Base-by-base conservation (phyloP, 1,284 basidiomycete species). In the Pascua guehoae region DNA sequence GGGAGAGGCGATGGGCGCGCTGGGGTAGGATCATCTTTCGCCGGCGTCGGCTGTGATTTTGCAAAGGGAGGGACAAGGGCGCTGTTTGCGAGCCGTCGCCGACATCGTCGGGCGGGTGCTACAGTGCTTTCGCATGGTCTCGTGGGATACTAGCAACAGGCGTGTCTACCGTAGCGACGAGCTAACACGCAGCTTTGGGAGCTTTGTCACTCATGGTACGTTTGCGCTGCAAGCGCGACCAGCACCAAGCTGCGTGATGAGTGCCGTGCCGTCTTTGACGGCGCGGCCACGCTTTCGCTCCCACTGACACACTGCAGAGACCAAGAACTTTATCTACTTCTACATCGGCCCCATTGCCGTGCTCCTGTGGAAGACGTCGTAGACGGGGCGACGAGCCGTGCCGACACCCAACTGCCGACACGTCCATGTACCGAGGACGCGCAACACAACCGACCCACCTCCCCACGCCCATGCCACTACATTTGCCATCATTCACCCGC, bases 311-410 rank as follows among this genome's bases (percentile, higher is more conserved):
- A 53, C 24, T n/a, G 24, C 79, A 94, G 91, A 95, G 84, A 92
- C 91, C 64, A 93, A 92, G 77, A 88, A 95, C 76, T 96, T 96
- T 80, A 92, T 96, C 80, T 96, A 95, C 83, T 94, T 94, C 80
- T 94, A 94, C 81, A 83, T 94, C 72, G 90, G 89, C 56, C 81
- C 85, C 41, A 86, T 92, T 64, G 91, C 91, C 58, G 85, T 95
- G 78, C 86, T 95, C 76, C 87, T 95, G 79, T 95, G 91, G 91
- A 94, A 93, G 81, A 92, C 89, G 80, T 90, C 77, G 53, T 78
- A 53, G 46, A 41, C n/a, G 41, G 12, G 40, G 45, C 45, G 12
- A 18, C 45, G 12, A 18, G 17, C 18, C 24, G 24, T 32, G 24
- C 24, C 24, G 24, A 32, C 24, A 32, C 24, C 24, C 24, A 32